phyloP scores from a whole-genome alignment of 768 basidiomycete genomes.

The Pleurotus eryngii region DNA sequence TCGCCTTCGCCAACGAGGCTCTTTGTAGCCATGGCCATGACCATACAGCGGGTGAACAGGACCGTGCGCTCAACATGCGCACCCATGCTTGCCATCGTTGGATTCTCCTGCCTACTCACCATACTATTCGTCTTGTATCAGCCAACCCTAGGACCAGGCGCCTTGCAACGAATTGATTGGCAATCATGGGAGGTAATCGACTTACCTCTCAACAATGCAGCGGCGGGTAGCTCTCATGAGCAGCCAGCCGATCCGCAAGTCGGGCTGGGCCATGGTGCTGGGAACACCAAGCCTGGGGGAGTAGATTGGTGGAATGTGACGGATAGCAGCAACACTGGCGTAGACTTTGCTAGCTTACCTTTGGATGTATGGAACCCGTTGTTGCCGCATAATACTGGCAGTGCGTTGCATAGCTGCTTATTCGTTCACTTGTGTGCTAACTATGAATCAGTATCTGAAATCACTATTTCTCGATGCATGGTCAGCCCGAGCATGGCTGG shows the following conservation, averaged over 20 bases:
- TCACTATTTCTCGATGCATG: conserved; percentile 65
- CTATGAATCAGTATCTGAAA: conserved; percentile 66
- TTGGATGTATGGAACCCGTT: conserved; percentile 79
- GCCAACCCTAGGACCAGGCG: conserved; percentile 69
- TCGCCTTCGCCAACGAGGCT: conserved; percentile 11
- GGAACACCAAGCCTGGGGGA: conserved; percentile 16
- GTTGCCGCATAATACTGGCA: conserved; percentile 71
- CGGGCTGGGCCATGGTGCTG: conserved; percentile 11
- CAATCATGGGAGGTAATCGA: conserved; percentile 78
- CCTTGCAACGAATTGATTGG: conserved; percentile 77
- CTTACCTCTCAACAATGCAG: conserved; percentile 17
- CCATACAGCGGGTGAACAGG: conserved; percentile 43
- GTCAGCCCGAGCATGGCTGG: conserved; percentile 54
- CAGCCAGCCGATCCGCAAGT: conserved; percentile 7
- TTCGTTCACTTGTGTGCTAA: too few species aligned
- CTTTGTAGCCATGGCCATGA: conserved; percentile 34
- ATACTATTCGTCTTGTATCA: conserved; percentile 82
- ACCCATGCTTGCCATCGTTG: conserved; percentile 57
- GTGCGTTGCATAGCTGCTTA: conserved; percentile 37
- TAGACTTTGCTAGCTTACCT: conserved; percentile 70
- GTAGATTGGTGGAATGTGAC: conserved; percentile 75
- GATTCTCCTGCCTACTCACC: conserved; percentile 70
- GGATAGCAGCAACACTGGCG: conserved; percentile 25
- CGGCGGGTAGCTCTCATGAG: conserved; percentile 6
- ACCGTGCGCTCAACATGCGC: conserved; percentile 51